Evolutionary conservation across 768 basidiomycete species (phyloP), one percentile per base, ranked within the genome.

Genomic region (Lentinula guzmanii): DNA sequence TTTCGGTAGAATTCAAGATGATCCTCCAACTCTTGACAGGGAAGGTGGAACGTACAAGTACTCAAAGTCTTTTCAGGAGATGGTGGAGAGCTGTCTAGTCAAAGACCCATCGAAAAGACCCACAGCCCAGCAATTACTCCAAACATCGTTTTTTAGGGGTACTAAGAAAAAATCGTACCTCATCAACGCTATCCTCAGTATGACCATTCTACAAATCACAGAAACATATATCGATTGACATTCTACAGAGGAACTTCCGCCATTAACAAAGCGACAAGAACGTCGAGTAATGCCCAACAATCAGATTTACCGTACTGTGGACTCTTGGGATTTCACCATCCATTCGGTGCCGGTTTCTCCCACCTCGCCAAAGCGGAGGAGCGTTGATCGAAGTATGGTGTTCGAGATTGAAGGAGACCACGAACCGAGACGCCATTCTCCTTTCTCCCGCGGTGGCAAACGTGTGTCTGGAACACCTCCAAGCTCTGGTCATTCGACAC

Each of bases 101-200:
- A 96, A 96, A 71, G 91, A 97, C 69, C 93, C 95, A 4, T 77
- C 82, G 6, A 81, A 85, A 68, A 91, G 92, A 21, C 94, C 93
- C 33, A 86, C 87, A 2, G 89, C 95, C 4, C 82, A 80, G 54
- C 80, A 90, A 63, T 77, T 97, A n/a, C 77, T 95, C 4, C 82
- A 87, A 62, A 86, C 84, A 10, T 79, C 85, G 1, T 94, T 95
- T 71, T 92, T 98, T 76, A 90, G 80, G 70, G 74, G 73, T 31
- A 84, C 92, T 4, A 93, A 91, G 77, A 90, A 87, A 75, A 88
- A 87, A 69, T 78, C 81, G 4, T 90, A 87, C 73, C 82, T 98
- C 16, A 87, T 94, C 33, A 82, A 83, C 58, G 80, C 87, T 18
- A 86, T 97, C 63, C 73, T 98, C 24, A 81, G 86, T 87, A 66